Base-by-base conservation (phyloP, 83 land plant genomes). In the Larix sibirica region DNA sequence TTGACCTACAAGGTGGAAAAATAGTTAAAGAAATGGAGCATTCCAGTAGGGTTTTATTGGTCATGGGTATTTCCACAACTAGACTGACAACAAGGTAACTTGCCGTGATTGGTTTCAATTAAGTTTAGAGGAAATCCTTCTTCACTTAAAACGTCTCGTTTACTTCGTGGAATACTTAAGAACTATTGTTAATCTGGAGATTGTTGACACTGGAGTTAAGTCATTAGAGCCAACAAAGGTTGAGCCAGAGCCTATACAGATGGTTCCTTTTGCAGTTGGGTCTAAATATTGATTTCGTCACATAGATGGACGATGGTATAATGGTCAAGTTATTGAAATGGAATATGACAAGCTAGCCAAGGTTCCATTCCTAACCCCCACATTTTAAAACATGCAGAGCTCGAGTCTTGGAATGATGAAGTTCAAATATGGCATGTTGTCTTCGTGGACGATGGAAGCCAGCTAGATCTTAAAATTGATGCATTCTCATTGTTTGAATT, bases 281-380 rank as follows among this genome's bases (percentile, higher is more conserved):
- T 91, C 98, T 18, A 97, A 90, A 79, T 97, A 97, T 84, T 90
- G 99, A 23, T 97, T 97, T 81, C 94, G 96, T 3, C 88, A 97
- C 80, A 91, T 86, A 80, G 90, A 97, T 92, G 98, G 98, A 0
- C 91, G 95, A 10, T 97, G 98, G 99, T 97, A 97, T 74, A 83
- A 90, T 83, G 99, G 99, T 63, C 71, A 79, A 44, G 81, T 97
- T 50, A 47, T 96, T 16, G 89, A 83, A 50, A 33, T 88, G 81
- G 93, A 95, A 20, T 81, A 83, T 65, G 89, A 84, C 38, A 54
- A 54, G 31, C 56, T 90, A 59, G 99, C 92, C 44, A 92, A 90
- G 68, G 84, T 96, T 36, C 86, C 97, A 62, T 97, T 97, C 81
- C 91, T 96, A 13, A 90, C 84, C 1, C 99, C 99, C 6, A 97